Percentiles rank a stretch among this genome's conserved stretches.
Evolutionary conservation across 2,329 filamentous ascomycete species (phyloP).

Genomic region (Aureobasidium mangrovei): DNA sequence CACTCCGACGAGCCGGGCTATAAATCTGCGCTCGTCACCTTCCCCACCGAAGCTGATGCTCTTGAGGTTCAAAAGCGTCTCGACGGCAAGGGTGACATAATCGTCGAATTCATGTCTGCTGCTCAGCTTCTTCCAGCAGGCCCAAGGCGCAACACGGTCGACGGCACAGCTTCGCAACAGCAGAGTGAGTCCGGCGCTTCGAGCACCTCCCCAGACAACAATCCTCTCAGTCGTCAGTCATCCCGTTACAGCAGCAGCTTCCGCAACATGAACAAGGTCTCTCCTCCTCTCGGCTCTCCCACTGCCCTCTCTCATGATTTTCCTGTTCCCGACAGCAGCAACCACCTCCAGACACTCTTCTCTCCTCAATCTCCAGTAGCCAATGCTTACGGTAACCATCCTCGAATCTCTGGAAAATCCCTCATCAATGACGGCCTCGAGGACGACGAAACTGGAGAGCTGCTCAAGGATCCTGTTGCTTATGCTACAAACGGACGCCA

Average conservation of each 20-base stretch:
- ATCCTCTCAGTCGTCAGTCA: slow-evolving; percentile 38
- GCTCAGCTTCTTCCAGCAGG: slow-evolving; percentile 19
- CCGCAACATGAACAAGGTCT: slow-evolving; percentile 47
- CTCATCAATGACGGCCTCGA: slow-evolving; percentile 62
- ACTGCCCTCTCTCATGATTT: slow-evolving; percentile 47
- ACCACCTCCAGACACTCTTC: slow-evolving; percentile 56
- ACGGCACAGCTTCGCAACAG: slow-evolving; percentile 37
- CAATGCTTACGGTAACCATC: slow-evolving; percentile 55
- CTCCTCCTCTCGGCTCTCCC: slow-evolving; percentile 44
- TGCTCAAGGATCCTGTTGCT: slow-evolving; percentile 63
- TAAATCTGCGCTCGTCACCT: slow-evolving; percentile 50
- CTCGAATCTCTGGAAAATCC: slow-evolving; percentile 57
- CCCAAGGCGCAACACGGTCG: slow-evolving; percentile 46
- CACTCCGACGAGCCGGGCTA: slow-evolving; percentile 48
- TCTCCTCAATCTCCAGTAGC: slow-evolving; percentile 66
- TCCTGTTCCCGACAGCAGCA: slow-evolving; percentile 46
- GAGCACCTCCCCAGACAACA: slow-evolving; percentile 36
- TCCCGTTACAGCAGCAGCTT: slow-evolving; percentile 56
- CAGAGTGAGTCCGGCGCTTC: slow-evolving; percentile 35
- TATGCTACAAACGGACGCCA: slow-evolving; percentile 61
- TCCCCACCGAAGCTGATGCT: slow-evolving; percentile 48
- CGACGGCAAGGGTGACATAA: slow-evolving; percentile 53
- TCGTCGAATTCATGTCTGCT: slow-evolving; percentile 45
- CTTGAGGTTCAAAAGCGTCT: slow-evolving; percentile 51
- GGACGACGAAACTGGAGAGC: slow-evolving; percentile 61